Evolutionary conservation across 2,329 filamentous ascomycete species (phyloP).

Genomic region (Stachybotrys chartarum): DNA sequence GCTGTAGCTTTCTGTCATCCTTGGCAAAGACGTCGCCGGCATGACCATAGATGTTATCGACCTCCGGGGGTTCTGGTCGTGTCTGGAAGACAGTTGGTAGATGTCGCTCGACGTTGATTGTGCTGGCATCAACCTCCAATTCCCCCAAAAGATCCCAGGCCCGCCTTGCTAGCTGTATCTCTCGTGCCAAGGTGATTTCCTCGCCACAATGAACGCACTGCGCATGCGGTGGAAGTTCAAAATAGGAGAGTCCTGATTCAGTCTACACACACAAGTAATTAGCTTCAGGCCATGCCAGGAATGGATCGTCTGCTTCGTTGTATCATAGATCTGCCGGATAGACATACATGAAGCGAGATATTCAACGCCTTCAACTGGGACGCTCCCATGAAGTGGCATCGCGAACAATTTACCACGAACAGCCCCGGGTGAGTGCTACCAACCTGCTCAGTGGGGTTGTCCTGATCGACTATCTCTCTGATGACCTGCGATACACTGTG

Average conservation of each 20-base stretch:
- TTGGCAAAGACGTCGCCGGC: not conserved
- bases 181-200: conserved; percentile 24
- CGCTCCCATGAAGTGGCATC: conserved; percentile 26
- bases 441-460: conserved; percentile 21
- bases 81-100: conserved; percentile 26
- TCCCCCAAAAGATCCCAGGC: conserved; percentile 28
- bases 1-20: not conserved
- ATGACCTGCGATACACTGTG: conserved; percentile 26
- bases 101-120: conserved; percentile 29
- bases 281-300: not conserved
- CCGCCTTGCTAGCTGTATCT: conserved; percentile 24
- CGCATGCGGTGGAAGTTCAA: conserved; percentile 16
- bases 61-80: conserved; percentile 7
- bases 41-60: conserved; percentile 3
- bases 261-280: not conserved
- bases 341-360: conserved; percentile 7
- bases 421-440: conserved; percentile 20
- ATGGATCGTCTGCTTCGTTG: no score
- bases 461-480: conserved; percentile 23
- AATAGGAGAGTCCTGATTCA: not conserved
- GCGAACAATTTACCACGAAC: conserved; percentile 27
- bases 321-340: no score
- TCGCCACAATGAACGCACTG: conserved; percentile 25
- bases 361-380: conserved; percentile 21
- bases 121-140: conserved; percentile 26